Base-by-base conservation (phyloP, 78 protist genomes). In the Dictyostelium brefeldianum region DNA sequence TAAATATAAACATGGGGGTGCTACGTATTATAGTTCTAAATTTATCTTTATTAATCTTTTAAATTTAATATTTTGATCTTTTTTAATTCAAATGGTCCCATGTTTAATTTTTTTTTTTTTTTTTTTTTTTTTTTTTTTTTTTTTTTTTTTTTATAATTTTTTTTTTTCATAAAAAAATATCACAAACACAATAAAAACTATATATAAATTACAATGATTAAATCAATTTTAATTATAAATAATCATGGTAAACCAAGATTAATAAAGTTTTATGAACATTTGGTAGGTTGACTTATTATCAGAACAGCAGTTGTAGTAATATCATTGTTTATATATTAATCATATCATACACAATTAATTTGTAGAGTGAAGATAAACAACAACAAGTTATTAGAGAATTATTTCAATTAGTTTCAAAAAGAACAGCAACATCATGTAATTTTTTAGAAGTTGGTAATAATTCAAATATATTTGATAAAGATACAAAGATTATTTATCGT, bases 201-300 rank as follows among this genome's bases (percentile, higher is more conserved):
- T 5, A 25, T n/a, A 25, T 4, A 43, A 48, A 17, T 4, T 62
- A 95, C 43, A 17, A 98, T 98, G 99, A 98, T 98, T 41, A 80
- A 85, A 64, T 90, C 97, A 25, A 93, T 98, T 5, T 36, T 98
- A 67, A 90, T 98, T 73, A 92, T 98, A 65, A 98, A 97, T 80
- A 95, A 95, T 95, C 95, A 92, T 74, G 98, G 99, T 65, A 98
- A 98, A 96, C 92, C 97, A 6, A 96, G 99, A 31, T 95, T 98
- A 18, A 25, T 81, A 31, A 97, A 98, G 87, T 97, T 97, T 77
- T 98, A 98, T 74, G 96, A 96, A 70, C 79, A 91, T 11, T 18
- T 71, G 25, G 98, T 94, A 59, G 12, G 81, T 77, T 0, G 8
- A 22, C 18, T 22, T 59, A 59, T 14, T 29, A 14, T 65, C n/a